phyloP scores from a whole-genome alignment of 2,329 filamentous ascomycete genomes.

The Trichoderma semiorbis region DNA sequence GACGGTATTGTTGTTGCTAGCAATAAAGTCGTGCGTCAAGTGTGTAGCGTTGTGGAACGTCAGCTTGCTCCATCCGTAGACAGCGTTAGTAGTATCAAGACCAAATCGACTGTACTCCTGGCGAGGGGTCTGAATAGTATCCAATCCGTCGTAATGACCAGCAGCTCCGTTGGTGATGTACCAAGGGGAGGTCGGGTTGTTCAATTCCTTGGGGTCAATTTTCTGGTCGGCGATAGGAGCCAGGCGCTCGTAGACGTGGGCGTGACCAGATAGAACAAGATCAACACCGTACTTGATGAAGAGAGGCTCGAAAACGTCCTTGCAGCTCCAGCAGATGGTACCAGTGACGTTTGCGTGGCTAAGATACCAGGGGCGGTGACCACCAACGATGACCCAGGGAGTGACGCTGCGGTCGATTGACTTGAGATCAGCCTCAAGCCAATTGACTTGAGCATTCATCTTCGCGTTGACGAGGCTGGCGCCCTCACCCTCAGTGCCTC shows the following conservation, averaged over 20 bases:
- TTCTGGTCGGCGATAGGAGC: neutral
- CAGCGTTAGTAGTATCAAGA: neutral
- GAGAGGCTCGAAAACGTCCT: slow-evolving; percentile 3
- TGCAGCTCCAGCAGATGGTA: slow-evolving; percentile 15
- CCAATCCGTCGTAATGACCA: slow-evolving; percentile 11
- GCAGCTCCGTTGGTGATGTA: slow-evolving; percentile 13
- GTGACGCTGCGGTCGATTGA: neutral
- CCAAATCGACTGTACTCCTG: slow-evolving; percentile 4
- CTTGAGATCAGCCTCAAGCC: slow-evolving; percentile 1
- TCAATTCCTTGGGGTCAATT: slow-evolving; percentile 1
- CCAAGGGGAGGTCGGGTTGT: slow-evolving; percentile 7
- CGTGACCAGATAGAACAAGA: neutral
- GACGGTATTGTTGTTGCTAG: slow-evolving; percentile 3
- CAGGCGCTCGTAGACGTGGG: slow-evolving; percentile 7
- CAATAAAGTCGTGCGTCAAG: slow-evolving; percentile 11
- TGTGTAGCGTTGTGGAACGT: slow-evolving; percentile 9
- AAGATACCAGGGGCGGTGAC: slow-evolving; percentile 12
- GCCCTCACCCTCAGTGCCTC: slow-evolving; percentile 2
- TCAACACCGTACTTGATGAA: slow-evolving; percentile 4
- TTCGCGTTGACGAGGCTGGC: neutral
- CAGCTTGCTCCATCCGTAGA: slow-evolving; percentile 7
- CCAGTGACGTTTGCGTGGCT: neutral
- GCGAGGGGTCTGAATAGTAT: neutral
- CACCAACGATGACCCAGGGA: slow-evolving; percentile 7
- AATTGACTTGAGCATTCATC: slow-evolving; percentile 5